These are phyloP conservation scores for Trichosporon sp. DNA, from an alignment of 1,284 basidiomycete species.

Conservation along the genomic window DNA sequence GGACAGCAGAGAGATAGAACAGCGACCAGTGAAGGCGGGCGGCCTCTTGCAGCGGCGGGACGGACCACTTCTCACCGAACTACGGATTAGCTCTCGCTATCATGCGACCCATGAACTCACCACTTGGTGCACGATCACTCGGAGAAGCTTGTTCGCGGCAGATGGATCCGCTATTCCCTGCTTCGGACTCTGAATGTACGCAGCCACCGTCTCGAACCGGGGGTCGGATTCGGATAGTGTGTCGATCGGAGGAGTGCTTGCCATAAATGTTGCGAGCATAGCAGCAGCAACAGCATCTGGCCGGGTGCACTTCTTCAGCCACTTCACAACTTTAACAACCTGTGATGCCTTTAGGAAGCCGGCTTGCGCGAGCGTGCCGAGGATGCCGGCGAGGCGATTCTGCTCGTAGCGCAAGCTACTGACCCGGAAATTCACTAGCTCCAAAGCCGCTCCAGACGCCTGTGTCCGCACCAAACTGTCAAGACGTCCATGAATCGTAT, in stretches of 20 bases:
- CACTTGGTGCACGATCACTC: neutral
- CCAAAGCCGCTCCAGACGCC: constrained; percentile 26
- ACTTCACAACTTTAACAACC: constrained; percentile 39
- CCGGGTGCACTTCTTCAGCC: constrained; percentile 37
- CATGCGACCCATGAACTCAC: neutral
- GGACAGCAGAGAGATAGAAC: constrained; percentile 68
- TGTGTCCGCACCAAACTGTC: constrained; percentile 22
- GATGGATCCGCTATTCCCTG: neutral
- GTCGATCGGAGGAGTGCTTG: constrained; percentile 32
- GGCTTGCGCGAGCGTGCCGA: constrained; percentile 26
- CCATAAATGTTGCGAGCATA: constrained; percentile 30
- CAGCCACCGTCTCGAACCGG: constrained; percentile 21
- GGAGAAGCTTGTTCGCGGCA: constrained; percentile 9
- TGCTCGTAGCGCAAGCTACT: constrained; percentile 30
- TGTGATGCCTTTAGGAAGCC: constrained; percentile 38
- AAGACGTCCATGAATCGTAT: constrained; percentile 27
- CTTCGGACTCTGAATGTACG: constrained; percentile 11
- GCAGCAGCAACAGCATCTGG: constrained; percentile 30
- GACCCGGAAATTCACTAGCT: constrained; percentile 34
- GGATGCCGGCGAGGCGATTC: constrained; percentile 33
- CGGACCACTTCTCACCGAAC: constrained; percentile 58
- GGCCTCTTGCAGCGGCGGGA: constrained; percentile 67
- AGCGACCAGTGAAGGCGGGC: constrained; percentile 80
- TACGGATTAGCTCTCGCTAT: constrained; percentile 9
- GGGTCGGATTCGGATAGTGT: constrained; percentile 18